Conservation (phyloP, 495 filamentous ascomycete genomes). For the Penicillium fimorum region DNA sequence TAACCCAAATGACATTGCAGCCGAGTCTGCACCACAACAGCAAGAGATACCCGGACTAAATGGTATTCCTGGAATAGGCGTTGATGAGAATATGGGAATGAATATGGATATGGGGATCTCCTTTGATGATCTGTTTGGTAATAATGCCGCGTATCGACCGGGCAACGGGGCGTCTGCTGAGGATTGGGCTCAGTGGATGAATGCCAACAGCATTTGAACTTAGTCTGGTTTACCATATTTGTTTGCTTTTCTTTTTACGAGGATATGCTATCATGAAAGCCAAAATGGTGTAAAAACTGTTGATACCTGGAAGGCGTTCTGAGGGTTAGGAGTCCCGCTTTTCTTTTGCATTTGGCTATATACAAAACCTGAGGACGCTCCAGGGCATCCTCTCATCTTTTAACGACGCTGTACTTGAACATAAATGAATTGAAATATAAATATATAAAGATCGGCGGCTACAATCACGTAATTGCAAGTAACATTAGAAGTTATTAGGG, state of each 20-base stretch:
- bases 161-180: constrained; percentile 29
- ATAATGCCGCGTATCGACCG: constrained; percentile 25
- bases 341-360: background rate
- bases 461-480: too few relatives aligned
- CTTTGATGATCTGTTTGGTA: constrained; percentile 47
- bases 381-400: too few relatives aligned
- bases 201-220: constrained; percentile 17
- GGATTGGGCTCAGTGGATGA: constrained; percentile 49
- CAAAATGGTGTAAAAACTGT: constrained; percentile 20
- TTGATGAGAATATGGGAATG: constrained; percentile 33
- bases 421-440: too few relatives aligned
- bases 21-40: constrained; percentile 22
- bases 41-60: constrained; percentile 19
- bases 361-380: background rate
- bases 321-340: constrained; percentile 1
- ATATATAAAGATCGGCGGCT: too few relatives aligned
- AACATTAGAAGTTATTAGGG: too few relatives aligned
- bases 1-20: constrained; percentile 17
- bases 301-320: constrained; percentile 28
- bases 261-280: constrained; percentile 25
- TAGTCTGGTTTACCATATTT: background rate
- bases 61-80: constrained; percentile 30
- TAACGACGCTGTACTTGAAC: too few relatives aligned
- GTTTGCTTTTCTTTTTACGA: constrained; percentile 15
- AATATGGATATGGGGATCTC: constrained; percentile 40